Base-by-base conservation (phyloP, 768 basidiomycete genomes). In the Agaricus subrufescens region DNA sequence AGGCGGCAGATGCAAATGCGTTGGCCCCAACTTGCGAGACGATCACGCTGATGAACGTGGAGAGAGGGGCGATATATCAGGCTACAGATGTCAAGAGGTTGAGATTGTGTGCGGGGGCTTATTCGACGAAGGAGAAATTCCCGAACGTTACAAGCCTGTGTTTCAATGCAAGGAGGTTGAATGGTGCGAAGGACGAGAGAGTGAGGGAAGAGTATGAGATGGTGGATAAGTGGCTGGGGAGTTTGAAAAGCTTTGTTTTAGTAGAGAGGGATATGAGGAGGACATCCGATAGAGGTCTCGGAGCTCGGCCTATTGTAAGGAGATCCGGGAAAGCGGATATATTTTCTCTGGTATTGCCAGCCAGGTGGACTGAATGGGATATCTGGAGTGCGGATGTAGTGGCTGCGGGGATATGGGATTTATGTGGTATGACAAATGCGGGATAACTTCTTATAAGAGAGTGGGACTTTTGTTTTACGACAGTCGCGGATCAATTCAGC, bases 301-400 rank as follows among this genome's bases (percentile, higher is more conserved):
- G 49, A 14, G 29, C 43, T 2, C 50, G 37, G 19, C 34, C 43
- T 7, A 45, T 5, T 15, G 46, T 50, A 15, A 50, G 31, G 23
- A 50, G 55, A 19, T 15, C 38, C n/a, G 19, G 48, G 14, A 49
- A 43, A 38, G 31, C 48, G 26, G 55, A 56, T 44, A 56, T 56
- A 34, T 56, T 45, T 27, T 50, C 47, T n/a, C 27, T 56, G 25
- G 8, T 25, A 46, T 49, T 72, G 8, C 67, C 66, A 3, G 57
- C 61, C 31, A 63, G 65, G 45, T 58, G 62, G 44, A 70, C 71
- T 27, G 74, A 74, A 61, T 59, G 71, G 57, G 67, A 71, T 43
- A 64, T 71, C 27, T 75, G 74, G 73, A 67, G 70, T 38, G 69
- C 71, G 53, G 67, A 62, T 38, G 67, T 63, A 3, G 58, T 59